phyloP scores from a whole-genome alignment of 1,139 yeast genomes.

The Taphrina deformans region DNA sequence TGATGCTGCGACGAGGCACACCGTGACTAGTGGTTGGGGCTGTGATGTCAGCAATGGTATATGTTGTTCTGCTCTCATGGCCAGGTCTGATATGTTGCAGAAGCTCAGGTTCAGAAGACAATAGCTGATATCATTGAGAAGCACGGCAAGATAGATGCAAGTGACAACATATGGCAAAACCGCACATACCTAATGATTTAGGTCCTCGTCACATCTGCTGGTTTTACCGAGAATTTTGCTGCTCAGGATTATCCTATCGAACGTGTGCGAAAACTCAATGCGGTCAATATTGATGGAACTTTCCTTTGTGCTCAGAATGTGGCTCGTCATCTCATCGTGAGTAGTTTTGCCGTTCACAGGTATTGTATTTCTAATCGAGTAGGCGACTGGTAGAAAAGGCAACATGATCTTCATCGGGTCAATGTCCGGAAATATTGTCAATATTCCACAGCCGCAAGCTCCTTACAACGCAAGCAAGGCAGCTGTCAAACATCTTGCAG shows the following conservation, averaged over 20 bases:
- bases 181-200: constrained; percentile 44
- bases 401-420: constrained; percentile 62
- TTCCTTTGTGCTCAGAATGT: constrained; percentile 67
- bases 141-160: constrained; percentile 21
- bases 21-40: constrained; percentile 27
- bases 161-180: constrained; percentile 1
- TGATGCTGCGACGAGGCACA: constrained; percentile 17
- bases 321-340: constrained; percentile 70
- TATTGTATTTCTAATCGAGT: background rate
- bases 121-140: constrained; percentile 15
- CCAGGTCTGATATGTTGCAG: background rate
- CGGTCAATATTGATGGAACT: constrained; percentile 77
- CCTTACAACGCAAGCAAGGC: constrained; percentile 63
- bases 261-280: constrained; percentile 71
- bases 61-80: too few species aligned
- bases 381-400: constrained; percentile 41
- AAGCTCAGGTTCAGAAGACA: constrained; percentile 19
- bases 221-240: constrained; percentile 42
- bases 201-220: constrained; percentile 67
- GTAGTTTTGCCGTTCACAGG: too few species aligned
- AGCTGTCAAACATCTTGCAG: constrained; percentile 58
- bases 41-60: constrained; percentile 25
- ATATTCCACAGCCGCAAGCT: constrained; percentile 65
- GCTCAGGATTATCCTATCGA: constrained; percentile 74
- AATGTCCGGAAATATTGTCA: constrained; percentile 66